phyloP scores from a whole-genome alignment of 805 yeast genomes.

The Cyberlindnera maritima region DNA sequence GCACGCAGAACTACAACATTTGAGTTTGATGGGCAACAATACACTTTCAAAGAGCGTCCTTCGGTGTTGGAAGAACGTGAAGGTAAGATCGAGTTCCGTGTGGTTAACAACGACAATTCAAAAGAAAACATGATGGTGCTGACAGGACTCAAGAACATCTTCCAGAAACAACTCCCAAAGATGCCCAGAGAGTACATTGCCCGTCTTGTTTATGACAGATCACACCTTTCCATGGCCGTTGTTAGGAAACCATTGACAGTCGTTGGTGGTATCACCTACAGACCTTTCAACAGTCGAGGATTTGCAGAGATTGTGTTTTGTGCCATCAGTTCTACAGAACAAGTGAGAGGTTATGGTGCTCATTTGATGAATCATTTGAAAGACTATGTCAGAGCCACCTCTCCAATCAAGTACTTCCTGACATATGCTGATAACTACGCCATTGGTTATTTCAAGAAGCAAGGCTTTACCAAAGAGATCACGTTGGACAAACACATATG shows the following conservation, averaged over 20 bases:
- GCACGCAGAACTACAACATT: slow-evolving; percentile 39
- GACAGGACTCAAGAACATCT: slow-evolving; percentile 93
- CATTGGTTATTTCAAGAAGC: slow-evolving; percentile 96
- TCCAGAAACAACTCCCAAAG: slow-evolving; percentile 95
- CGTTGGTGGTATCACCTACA: slow-evolving; percentile 95
- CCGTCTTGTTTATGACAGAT: slow-evolving; percentile 87
- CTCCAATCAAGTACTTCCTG: slow-evolving; percentile 79
- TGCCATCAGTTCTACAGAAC: slow-evolving; percentile 96
- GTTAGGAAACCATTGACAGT: slow-evolving; percentile 91
- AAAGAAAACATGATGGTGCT: slow-evolving; percentile 85
- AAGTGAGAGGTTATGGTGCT: slow-evolving; percentile 98
- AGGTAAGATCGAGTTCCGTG: slow-evolving; percentile 91
- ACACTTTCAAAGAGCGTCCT: slow-evolving; percentile 87
- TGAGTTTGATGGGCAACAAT: slow-evolving; percentile 66
- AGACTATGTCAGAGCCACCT: slow-evolving; percentile 88
- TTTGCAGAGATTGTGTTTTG: slow-evolving; percentile 99
- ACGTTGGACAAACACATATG: slow-evolving; percentile 80
- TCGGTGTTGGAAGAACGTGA: slow-evolving; percentile 93
- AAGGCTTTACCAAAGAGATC: slow-evolving; percentile 95
- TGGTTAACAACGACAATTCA: slow-evolving; percentile 91
- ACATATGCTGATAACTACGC: slow-evolving; percentile 99
- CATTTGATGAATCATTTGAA: slow-evolving; percentile 97
- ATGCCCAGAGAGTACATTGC: slow-evolving; percentile 98
- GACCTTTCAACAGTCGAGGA: slow-evolving; percentile 86
- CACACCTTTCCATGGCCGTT: slow-evolving; percentile 94